Evolutionary conservation across 2,329 filamentous ascomycete species (phyloP).

Genomic region (Teratosphaeria nubilosa): DNA sequence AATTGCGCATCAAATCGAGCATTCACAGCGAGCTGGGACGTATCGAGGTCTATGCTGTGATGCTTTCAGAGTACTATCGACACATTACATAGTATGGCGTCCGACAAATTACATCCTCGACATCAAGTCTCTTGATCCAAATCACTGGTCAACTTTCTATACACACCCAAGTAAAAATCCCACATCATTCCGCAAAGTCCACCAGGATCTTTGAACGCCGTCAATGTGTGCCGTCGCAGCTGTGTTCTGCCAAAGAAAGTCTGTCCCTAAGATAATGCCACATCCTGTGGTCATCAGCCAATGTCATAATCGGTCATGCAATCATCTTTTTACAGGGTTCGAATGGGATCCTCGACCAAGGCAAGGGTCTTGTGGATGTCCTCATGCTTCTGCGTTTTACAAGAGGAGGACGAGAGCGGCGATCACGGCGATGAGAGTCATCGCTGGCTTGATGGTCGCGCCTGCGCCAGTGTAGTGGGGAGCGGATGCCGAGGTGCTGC

Average conservation of each 20-base stretch:
- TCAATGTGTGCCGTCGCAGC: neutral
- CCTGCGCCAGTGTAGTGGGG: slow-evolving; percentile 1
- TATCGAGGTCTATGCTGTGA: neutral
- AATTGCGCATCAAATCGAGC: neutral
- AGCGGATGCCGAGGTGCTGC: neutral
- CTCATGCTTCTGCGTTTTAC: neutral
- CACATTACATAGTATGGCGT: neutral
- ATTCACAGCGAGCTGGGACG: neutral
- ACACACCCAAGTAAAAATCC: neutral
- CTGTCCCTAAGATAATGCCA: neutral
- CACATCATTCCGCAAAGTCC: neutral
- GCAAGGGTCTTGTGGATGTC: neutral
- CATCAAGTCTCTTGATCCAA: neutral
- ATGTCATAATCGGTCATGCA: neutral
- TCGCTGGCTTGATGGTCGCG: slow-evolving; percentile 1
- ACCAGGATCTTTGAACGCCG: neutral
- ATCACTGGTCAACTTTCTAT: neutral
- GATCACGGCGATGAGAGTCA: slow-evolving; percentile 1
- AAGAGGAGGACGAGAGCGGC: slow-evolving; percentile 3
- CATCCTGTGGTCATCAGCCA: neutral
- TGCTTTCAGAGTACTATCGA: neutral
- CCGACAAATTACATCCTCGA: neutral
- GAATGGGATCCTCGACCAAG: neutral
- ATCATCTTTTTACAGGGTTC: neutral
- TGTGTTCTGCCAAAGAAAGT: neutral